phyloP scores from a whole-genome alignment of 768 basidiomycete species.

The Auriscalpium vulgare region DNA sequence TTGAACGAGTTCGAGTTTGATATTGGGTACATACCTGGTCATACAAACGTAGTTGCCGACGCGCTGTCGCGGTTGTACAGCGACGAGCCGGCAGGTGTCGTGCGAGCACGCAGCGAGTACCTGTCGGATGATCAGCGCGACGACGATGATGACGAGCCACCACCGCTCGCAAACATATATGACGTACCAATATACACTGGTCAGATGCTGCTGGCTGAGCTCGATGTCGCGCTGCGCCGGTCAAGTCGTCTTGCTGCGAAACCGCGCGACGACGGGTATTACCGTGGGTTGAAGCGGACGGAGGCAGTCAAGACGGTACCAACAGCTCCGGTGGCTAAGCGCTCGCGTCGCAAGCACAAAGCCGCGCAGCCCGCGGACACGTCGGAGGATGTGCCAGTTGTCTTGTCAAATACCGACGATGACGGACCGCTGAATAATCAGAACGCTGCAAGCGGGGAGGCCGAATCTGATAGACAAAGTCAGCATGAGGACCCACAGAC shows the following conservation, averaged over 20 bases:
- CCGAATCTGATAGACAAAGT: no score
- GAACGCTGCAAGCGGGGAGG: no score
- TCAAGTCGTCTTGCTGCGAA: not conserved
- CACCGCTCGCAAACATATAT: not conserved
- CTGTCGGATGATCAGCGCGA: conserved; percentile 7
- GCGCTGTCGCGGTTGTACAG: conserved; percentile 18
- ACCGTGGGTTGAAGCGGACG: no score
- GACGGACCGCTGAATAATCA: no score
- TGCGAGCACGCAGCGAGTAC: conserved; percentile 18
- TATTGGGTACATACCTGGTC: conserved; percentile 23
- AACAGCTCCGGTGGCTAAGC: no score
- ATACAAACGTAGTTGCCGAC: conserved; percentile 21
- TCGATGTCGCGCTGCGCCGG: not conserved
- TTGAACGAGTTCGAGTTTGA: conserved; percentile 25
- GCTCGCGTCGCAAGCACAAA: no score
- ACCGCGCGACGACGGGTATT: no score
- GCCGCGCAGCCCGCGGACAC: no score
- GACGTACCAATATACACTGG: not conserved
- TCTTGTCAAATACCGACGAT: no score
- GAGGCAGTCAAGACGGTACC: no score
- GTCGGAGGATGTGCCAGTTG: no score
- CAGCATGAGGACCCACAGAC: no score
- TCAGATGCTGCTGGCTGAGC: not conserved
- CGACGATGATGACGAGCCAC: not conserved
- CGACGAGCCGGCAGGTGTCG: conserved; percentile 15